A percentile compares a stretch with the other conserved stretches of the same genome.
These are phyloP conservation scores for Bromus sterilis DNA, from an alignment of 176 grass and related monocot species.

Conservation along the genomic window DNA sequence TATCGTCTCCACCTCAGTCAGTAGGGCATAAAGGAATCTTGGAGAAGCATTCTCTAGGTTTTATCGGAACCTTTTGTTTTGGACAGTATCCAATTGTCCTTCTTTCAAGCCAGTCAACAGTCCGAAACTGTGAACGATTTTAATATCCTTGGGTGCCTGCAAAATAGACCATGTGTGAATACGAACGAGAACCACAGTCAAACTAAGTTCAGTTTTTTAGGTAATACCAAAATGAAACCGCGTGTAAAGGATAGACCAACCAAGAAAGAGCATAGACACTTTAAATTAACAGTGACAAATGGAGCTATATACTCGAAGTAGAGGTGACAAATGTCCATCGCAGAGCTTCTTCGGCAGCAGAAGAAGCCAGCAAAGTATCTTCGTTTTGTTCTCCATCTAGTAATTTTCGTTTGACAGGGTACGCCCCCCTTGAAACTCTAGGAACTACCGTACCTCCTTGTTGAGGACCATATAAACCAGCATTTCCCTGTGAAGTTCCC, in stretches of 20 bases:
- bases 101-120: not conserved
- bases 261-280: not conserved
- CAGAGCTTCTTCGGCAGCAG: not conserved
- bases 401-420: not conserved
- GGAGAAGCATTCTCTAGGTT: not conserved
- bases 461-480: not conserved
- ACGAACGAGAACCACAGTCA: no score
- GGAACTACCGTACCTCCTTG: not conserved
- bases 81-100: not conserved
- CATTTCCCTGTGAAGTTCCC: not conserved
- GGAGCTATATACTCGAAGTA: not conserved
- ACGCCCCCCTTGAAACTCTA: not conserved
- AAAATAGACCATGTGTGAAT: not conserved
- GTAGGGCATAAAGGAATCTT: not conserved
- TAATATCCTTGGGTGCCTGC: not conserved
- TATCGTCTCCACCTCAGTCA: not conserved
- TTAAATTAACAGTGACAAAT: no score
- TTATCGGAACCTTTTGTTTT: slow-evolving; percentile 4
- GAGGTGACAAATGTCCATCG: not conserved
- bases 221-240: not conserved
- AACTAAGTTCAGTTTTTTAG: not conserved
- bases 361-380: not conserved
- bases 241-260: not conserved
- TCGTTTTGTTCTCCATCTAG: not conserved
- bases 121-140: not conserved